Evolutionary conservation across 2,329 filamentous ascomycete species (phyloP).

Genomic region (Cytospora paraplurivora): DNA sequence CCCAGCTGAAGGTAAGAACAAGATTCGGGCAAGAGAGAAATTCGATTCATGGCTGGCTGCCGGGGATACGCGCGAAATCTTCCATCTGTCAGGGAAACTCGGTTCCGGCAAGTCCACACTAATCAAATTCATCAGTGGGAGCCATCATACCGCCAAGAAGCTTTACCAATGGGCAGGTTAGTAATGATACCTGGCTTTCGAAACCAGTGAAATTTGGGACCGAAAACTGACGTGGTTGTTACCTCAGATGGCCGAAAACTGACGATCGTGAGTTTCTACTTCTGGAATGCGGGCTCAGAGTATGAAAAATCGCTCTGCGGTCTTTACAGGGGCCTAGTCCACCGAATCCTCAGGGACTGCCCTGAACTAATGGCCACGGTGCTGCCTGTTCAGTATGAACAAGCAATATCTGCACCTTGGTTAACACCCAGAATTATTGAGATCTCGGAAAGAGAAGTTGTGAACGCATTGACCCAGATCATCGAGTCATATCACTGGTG

Average conservation of each 20-base stretch:
- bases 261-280: conserved; percentile 8
- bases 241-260: conserved; percentile 5
- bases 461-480: not conserved
- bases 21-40: conserved; percentile 1
- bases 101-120: conserved; percentile 29
- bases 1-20: not conserved
- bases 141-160: not conserved
- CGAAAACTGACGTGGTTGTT: not conserved
- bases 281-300: conserved; percentile 13
- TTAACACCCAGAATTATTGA: not conserved
- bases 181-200: not conserved
- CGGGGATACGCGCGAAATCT: not conserved
- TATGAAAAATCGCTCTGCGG: conserved; percentile 13
- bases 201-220: too few relatives aligned
- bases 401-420: not conserved
- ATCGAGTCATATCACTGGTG: not conserved
- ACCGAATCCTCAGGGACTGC: conserved; percentile 5
- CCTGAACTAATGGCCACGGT: not conserved
- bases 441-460: not conserved
- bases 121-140: conserved; percentile 8
- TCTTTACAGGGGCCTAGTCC: not conserved
- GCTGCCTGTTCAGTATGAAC: not conserved
- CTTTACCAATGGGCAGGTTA: conserved; percentile 8
- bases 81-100: conserved; percentile 7
- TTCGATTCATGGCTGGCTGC: not conserved